phyloP scores from a whole-genome alignment of 129 eudicot species.

The Oenanthe sinensis region DNA sequence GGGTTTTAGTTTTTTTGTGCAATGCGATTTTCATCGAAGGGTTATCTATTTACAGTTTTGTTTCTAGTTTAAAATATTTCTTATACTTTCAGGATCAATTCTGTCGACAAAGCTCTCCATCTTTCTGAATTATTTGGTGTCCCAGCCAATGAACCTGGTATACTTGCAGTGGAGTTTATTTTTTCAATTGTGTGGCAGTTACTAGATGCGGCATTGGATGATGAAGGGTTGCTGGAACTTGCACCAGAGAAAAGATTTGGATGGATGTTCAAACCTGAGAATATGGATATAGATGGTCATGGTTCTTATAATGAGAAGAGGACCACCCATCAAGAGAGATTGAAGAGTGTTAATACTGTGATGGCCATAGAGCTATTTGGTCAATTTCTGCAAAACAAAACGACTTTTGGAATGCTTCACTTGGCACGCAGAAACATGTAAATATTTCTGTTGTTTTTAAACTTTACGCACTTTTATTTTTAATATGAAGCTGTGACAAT shows the following conservation, averaged over 20 bases:
- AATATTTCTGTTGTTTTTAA: conserved; percentile 29
- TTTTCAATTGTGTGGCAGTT: conserved; percentile 79
- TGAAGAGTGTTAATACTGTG: conserved; percentile 43
- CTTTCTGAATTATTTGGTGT: conserved; percentile 57
- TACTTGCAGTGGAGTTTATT: conserved; percentile 46
- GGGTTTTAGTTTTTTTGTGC: background rate
- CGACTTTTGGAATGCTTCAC: conserved; percentile 72
- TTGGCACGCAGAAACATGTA: conserved; percentile 89
- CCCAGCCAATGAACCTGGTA: conserved; percentile 47
- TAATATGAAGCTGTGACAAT: background rate
- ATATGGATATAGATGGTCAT: conserved; percentile 59
- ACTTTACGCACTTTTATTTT: background rate
- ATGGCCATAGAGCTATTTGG: conserved; percentile 69
- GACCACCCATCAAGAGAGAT: conserved; percentile 39
- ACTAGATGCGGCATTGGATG: conserved; percentile 73
- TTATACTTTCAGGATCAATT: conserved; percentile 53
- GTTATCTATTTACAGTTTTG: background rate
- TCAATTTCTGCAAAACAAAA: conserved; percentile 63
- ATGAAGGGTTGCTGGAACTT: conserved; percentile 75
- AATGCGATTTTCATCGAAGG: background rate
- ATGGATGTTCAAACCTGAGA: conserved; percentile 48
- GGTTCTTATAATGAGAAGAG: conserved; percentile 37
- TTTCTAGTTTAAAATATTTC: conserved; percentile 12
- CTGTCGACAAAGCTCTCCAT: conserved; percentile 50
- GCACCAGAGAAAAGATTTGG: conserved; percentile 35